A percentile compares a stretch with the other conserved stretches of the same genome.
phyloP scores from a whole-genome alignment of 495 filamentous ascomycete species.

The Trichocladium uniseriatum region DNA sequence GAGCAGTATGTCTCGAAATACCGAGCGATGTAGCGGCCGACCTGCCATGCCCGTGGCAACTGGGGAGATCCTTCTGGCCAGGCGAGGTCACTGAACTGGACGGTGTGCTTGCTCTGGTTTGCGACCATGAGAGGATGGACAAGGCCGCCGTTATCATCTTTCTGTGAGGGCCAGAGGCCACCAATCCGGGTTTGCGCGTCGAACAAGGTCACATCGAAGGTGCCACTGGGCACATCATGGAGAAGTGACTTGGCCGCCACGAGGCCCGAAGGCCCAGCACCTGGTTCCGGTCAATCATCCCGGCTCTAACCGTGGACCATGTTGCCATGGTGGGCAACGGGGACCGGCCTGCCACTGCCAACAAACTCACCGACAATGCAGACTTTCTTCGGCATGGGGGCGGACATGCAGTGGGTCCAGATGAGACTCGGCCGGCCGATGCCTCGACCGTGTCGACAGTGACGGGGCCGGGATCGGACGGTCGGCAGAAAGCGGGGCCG shows the following conservation, averaged over 20 bases:
- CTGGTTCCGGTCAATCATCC: constrained; percentile 25
- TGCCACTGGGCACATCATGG: constrained; percentile 44
- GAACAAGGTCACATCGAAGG: constrained; percentile 61
- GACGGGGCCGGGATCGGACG: constrained; percentile 6
- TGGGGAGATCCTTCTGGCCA: constrained; percentile 50
- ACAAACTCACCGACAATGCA: constrained; percentile 59
- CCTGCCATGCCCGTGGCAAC: constrained; percentile 66
- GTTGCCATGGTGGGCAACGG: too few relatives aligned
- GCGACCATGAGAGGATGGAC: constrained; percentile 63
- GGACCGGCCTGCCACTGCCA: too few relatives aligned
- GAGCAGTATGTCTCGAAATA: constrained; percentile 53
- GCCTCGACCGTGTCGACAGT: background rate
- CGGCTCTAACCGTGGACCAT: too few relatives aligned
- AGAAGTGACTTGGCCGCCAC: constrained; percentile 73
- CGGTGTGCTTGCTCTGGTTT: constrained; percentile 71
- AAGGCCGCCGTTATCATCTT: constrained; percentile 34
- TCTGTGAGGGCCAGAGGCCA: constrained; percentile 60
- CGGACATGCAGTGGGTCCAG: background rate
- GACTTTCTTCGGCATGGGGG: constrained; percentile 45
- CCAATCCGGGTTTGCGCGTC: constrained; percentile 57
- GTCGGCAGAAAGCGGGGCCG: constrained; percentile 4
- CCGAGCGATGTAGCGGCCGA: constrained; percentile 60
- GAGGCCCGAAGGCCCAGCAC: constrained; percentile 74
- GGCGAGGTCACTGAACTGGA: constrained; percentile 69
- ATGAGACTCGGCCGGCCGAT: background rate